Base-by-base conservation (phyloP, 345 rosid species). In the Aegle marmelos region DNA sequence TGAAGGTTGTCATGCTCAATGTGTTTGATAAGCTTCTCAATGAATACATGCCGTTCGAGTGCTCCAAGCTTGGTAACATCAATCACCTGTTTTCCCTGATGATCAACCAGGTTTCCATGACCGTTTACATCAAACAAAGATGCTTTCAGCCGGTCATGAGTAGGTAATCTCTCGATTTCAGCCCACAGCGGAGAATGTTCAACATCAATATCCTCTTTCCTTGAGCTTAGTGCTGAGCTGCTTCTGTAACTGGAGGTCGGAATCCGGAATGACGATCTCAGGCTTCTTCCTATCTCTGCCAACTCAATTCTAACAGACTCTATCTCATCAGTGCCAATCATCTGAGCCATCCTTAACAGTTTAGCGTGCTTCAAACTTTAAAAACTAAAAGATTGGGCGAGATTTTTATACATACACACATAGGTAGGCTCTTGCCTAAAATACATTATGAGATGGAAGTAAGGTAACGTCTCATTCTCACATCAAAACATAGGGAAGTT, bases 151-250 rank as follows among this genome's bases (percentile, higher is more conserved):
- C 97, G 87, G 60, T 87, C 83, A n/a, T 75, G 76, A 58, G 95
- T 89, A 2, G 98, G 97, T 7, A 94, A 78, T 67, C 91, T 92
- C 86, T 94, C 90, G 53, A 94, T 80, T 33, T 82, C 88, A 78
- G 87, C 91, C 97, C 94, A 94, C 68, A 89, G 90, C 57, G 78
- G 78, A 64, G 83, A 82, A 77, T 82, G 37, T 70, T 86, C 91
- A 68, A 84, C 84, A 14, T 84, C 83, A 2, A 5, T 39, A 79
- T 85, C 90, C 62, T 81, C 83, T 7, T 67, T 82, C 68, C 17
- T 25, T n/a, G 81, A 80, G 45, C 41, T 64, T 72, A 41, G 10
- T 41, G 50, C 50, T 41, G 50, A 41, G 53, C 39, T 80, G 72
- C 86, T 88, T 67, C 87, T 83, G 61, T 86, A 83, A 78, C 93